phyloP scores from a whole-genome alignment of 2,329 filamentous ascomycete species.

The Bipolaris victoriae region DNA sequence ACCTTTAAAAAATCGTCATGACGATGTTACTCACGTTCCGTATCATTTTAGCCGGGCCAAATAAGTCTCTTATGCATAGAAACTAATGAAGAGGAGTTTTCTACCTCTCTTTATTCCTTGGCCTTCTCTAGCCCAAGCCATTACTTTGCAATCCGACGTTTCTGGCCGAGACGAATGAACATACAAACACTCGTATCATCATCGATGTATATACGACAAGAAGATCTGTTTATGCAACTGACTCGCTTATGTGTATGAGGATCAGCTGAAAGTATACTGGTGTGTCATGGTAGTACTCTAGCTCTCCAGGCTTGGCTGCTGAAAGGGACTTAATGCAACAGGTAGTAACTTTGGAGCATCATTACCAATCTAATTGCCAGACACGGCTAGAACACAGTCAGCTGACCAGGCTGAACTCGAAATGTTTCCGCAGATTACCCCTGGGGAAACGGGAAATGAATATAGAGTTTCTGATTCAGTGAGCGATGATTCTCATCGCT shows the following conservation, averaged over 20 bases:
- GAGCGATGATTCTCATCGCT: background rate
- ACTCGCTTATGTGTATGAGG: slow-evolving; percentile 9
- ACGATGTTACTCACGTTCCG: no score
- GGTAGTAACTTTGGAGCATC: background rate
- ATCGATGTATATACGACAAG: slow-evolving; percentile 1
- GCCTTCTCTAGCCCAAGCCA: no score
- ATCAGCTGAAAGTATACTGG: slow-evolving; percentile 21
- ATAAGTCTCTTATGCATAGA: no score
- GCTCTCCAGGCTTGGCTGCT: slow-evolving; percentile 20
- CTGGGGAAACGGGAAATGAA: background rate
- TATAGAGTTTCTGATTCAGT: background rate
- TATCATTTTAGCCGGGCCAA: no score
- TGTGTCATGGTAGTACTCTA: slow-evolving; percentile 28
- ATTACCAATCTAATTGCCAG: background rate
- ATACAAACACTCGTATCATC: background rate
- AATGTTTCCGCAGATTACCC: background rate
- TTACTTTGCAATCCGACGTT: no score
- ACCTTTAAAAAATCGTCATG: no score
- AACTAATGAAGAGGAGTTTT: no score
- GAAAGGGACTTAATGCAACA: slow-evolving; percentile 13
- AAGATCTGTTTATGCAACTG: background rate
- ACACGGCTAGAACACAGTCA: no score
- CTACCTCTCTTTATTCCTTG: no score
- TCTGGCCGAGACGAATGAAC: no score
- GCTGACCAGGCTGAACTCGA: no score